Percentiles rank a stretch among this genome's conserved stretches.
phyloP scores from a whole-genome alignment of 805 yeast genomes.

The Yamadazyma laniorum region DNA sequence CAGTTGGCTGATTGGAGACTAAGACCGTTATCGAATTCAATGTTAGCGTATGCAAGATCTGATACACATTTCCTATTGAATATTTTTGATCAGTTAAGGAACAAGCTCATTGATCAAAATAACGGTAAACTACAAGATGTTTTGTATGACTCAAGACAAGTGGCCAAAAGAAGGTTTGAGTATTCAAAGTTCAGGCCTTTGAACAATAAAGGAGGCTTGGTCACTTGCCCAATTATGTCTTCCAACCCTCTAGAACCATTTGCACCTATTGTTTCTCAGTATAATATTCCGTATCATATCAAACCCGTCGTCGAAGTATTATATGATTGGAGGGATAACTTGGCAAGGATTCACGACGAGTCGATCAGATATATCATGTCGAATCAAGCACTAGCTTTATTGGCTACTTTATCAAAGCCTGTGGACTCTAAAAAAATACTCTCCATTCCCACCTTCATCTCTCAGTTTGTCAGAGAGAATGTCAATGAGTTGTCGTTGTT shows the following conservation, averaged over 20 bases:
- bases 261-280: constrained; percentile 59
- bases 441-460: constrained; percentile 42
- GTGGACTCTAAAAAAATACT: constrained; percentile 55
- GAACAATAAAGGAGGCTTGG: constrained; percentile 23
- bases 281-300: constrained; percentile 56
- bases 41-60: constrained; percentile 86
- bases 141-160: constrained; percentile 70
- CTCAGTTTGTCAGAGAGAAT: constrained; percentile 57
- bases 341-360: constrained; percentile 80
- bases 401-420: constrained; percentile 56
- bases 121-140: constrained; percentile 54
- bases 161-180: constrained; percentile 80
- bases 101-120: constrained; percentile 45
- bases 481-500: constrained; percentile 59
- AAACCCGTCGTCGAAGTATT: constrained; percentile 57
- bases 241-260: constrained; percentile 62
- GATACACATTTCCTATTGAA: constrained; percentile 90
- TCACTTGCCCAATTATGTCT: constrained; percentile 47
- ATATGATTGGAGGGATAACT: constrained; percentile 77
- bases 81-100: constrained; percentile 73
- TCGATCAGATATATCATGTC: constrained; percentile 82
- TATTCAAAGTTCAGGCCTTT: constrained; percentile 62
- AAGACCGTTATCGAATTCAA: constrained; percentile 74
- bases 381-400: constrained; percentile 65
- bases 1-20: constrained; percentile 97